Conservation (phyloP, 805 yeast genomes). For the Schwanniomyces polymorphus region DNA sequence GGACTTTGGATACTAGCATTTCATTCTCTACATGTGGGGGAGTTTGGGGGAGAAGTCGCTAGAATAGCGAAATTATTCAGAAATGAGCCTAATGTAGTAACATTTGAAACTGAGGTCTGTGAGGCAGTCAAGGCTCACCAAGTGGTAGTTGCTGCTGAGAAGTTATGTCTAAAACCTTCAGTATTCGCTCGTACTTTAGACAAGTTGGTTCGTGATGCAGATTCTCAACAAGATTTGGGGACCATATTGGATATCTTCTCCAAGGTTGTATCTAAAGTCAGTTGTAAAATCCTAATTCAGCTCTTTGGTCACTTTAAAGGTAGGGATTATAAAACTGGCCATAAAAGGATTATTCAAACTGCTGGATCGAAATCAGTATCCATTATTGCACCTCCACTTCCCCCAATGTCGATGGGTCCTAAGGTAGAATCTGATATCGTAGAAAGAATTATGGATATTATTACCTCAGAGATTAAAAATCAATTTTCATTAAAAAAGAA, state of each 20-base stretch:
- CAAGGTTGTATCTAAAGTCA: neutral
- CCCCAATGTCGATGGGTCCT: neutral
- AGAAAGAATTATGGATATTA: neutral
- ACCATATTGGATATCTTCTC: slow-evolving; percentile 1
- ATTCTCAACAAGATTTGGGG: neutral
- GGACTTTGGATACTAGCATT: slow-evolving; percentile 8
- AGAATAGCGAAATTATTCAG: slow-evolving; percentile 6
- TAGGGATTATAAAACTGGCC: neutral
- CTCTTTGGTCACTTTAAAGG: slow-evolving; percentile 8
- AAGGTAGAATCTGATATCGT: neutral
- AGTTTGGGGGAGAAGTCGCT: slow-evolving; percentile 5
- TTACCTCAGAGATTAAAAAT: neutral
- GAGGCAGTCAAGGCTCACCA: neutral
- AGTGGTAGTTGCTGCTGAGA: slow-evolving; percentile 1
- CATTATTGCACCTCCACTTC: neutral
- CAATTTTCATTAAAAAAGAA: neutral
- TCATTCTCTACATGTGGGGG: slow-evolving; percentile 11
- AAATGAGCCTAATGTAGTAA: slow-evolving; percentile 8
- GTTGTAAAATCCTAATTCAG: slow-evolving; percentile 8
- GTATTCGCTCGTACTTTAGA: slow-evolving; percentile 9
- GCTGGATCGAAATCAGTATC: slow-evolving; percentile 1
- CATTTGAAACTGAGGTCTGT: slow-evolving; percentile 4
- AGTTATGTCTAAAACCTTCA: slow-evolving; percentile 7
- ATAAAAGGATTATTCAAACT: slow-evolving; percentile 2
- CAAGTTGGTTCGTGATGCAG: slow-evolving; percentile 7